These are phyloP conservation scores for Colletotrichum lini DNA, from an alignment of 2,329 filamentous ascomycete species.

Conservation along the genomic window DNA sequence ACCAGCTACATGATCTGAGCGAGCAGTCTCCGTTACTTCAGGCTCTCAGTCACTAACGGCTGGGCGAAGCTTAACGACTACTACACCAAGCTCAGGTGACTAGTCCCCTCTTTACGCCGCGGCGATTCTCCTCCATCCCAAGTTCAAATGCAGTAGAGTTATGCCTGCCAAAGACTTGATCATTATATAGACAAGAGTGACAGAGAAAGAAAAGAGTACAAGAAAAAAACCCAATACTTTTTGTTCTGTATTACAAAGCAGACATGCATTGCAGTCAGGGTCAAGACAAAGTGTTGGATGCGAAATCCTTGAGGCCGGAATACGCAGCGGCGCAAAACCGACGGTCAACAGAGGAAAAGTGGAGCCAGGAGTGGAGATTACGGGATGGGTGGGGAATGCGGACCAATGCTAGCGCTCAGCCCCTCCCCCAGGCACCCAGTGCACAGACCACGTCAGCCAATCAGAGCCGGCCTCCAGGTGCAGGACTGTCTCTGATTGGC, in stretches of 20 bases:
- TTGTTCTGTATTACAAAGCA: neutral
- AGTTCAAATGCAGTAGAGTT: too few relatives aligned
- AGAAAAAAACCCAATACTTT: fast-evolving
- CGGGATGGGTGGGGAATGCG: neutral
- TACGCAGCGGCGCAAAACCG: constrained; percentile 39
- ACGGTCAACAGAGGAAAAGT: neutral
- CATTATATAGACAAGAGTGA: too few relatives aligned
- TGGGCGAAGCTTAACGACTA: too few relatives aligned
- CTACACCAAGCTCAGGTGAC: too few relatives aligned
- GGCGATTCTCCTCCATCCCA: too few relatives aligned
- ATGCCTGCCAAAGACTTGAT: fast-evolving
- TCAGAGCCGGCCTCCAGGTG: fast-evolving
- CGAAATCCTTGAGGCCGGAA: neutral
- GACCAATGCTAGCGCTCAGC: neutral
- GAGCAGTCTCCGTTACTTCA: too few relatives aligned
- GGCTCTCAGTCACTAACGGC: too few relatives aligned
- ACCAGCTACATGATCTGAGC: too few relatives aligned
- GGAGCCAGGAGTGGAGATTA: neutral
- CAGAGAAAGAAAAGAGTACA: too few relatives aligned
- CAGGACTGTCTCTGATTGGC: constrained; percentile 7
- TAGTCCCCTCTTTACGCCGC: too few relatives aligned
- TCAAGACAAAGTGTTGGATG: too few relatives aligned
- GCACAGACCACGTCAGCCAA: neutral
- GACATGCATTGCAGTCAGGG: too few relatives aligned
- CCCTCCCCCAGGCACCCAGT: neutral